Percentiles rank a stretch among this genome's conserved stretches.
Evolutionary conservation across 306 rosid genomes (phyloP).

Genomic region (Rubus idaeus): DNA sequence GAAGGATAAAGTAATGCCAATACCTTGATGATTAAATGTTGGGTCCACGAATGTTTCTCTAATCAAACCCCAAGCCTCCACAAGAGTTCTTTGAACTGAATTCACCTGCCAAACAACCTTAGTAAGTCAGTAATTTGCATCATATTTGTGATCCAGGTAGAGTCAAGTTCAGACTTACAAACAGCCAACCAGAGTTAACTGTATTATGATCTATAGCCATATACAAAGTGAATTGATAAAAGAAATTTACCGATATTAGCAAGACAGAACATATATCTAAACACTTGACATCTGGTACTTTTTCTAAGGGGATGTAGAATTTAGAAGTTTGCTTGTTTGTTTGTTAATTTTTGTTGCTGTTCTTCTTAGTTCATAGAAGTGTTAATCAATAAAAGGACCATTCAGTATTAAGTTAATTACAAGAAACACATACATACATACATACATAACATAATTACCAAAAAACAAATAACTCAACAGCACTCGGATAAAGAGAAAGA

Average conservation of each 20-base stretch:
- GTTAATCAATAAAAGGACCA: neutral
- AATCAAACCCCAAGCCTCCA: slow-evolving; percentile 98
- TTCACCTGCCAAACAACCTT: slow-evolving; percentile 70
- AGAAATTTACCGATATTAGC: neutral
- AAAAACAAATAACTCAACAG: neutral
- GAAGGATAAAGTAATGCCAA: slow-evolving; percentile 4
- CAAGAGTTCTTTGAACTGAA: slow-evolving; percentile 93
- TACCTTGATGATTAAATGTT: slow-evolving; percentile 96
- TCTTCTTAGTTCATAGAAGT: neutral
- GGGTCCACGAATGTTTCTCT: slow-evolving; percentile 94
- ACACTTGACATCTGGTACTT: neutral
- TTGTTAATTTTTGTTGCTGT: neutral
- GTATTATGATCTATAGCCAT: neutral
- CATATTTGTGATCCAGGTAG: neutral
- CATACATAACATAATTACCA: neutral
- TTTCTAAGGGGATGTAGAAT: neutral
- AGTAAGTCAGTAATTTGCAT: slow-evolving; percentile 20
- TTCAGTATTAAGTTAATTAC: neutral
- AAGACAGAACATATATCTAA: neutral
- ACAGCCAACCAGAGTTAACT: neutral
- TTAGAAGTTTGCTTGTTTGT: neutral
- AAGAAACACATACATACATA: neutral
- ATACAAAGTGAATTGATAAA: neutral
- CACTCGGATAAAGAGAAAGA: neutral
- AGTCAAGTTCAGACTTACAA: neutral